These are phyloP conservation scores for Mycena venus DNA, from an alignment of 768 basidiomycete genomes.

Conservation along the genomic window DNA sequence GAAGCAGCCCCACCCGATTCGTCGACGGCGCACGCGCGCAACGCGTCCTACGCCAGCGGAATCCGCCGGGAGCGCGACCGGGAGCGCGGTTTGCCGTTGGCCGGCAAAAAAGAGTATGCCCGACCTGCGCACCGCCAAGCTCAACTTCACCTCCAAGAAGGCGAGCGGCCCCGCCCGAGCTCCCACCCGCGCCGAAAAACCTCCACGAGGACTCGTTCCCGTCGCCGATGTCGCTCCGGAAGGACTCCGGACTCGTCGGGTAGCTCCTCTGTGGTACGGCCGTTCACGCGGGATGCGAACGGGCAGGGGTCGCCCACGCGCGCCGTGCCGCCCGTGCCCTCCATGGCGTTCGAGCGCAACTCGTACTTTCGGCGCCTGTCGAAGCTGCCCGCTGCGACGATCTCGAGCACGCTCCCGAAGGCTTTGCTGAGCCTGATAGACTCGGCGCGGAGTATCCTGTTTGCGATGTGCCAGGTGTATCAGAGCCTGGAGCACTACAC, in stretches of 20 bases:
- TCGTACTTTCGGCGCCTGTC: conserved; percentile 96
- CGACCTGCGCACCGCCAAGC: conserved; percentile 74
- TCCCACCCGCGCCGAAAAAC: conserved; percentile 33
- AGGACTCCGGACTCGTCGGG: conserved; percentile 62
- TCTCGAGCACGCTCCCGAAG: conserved; percentile 76
- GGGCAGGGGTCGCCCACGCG: conserved; percentile 43
- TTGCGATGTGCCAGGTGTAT: conserved; percentile 92
- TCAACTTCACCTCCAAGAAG: conserved; percentile 49
- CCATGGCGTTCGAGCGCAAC: conserved; percentile 85
- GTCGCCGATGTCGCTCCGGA: conserved; percentile 55
- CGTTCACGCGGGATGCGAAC: conserved; percentile 35
- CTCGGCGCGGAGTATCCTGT: conserved; percentile 92
- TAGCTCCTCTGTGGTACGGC: conserved; percentile 40
- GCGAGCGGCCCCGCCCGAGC: conserved; percentile 34
- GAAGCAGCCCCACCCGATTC: too few species aligned
- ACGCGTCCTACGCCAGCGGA: conserved; percentile 64
- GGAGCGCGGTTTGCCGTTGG: conserved; percentile 45
- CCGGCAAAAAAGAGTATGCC: conserved; percentile 89
- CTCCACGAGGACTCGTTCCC: conserved; percentile 51
- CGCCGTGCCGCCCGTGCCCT: conserved; percentile 63
- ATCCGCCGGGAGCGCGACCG: conserved; percentile 50
- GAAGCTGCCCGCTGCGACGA: conserved; percentile 71
- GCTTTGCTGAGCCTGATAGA: conserved; percentile 82
- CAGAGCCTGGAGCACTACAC: conserved; percentile 91
- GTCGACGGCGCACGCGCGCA: conserved; percentile 56